Conservation (phyloP, 495 filamentous ascomycete species). For the Penicillium bialowiezense region DNA sequence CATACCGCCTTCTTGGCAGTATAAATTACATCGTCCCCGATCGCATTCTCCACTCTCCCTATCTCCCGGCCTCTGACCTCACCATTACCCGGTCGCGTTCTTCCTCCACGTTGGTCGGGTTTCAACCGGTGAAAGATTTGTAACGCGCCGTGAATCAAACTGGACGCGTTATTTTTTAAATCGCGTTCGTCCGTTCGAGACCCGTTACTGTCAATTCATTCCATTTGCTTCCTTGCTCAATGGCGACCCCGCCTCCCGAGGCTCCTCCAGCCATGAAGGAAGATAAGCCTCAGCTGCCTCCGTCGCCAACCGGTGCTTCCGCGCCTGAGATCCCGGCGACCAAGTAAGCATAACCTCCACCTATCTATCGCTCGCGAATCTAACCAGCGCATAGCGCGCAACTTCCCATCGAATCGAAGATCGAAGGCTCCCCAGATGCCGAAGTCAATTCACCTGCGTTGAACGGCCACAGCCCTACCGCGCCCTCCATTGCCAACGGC, state of each 20-base stretch:
- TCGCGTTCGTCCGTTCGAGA: conserved; percentile 19
- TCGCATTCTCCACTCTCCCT: conserved; percentile 49
- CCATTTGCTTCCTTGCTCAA: conserved; percentile 15
- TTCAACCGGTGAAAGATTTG: background rate
- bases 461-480: conserved; percentile 31
- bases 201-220: conserved; percentile 1
- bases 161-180: background rate
- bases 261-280: conserved; percentile 38
- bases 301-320: conserved; percentile 37
- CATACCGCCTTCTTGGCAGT: conserved; percentile 42
- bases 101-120: conserved; percentile 3
- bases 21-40: conserved; percentile 40
- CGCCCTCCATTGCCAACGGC: conserved; percentile 29
- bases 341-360: conserved; percentile 24
- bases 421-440: conserved; percentile 10
- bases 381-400: background rate
- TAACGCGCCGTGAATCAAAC: conserved; percentile 8
- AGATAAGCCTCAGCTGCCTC: conserved; percentile 47
- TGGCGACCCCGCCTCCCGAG: conserved; percentile 52
- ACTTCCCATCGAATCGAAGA: conserved; percentile 20
- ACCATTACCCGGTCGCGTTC: conserved; percentile 8
- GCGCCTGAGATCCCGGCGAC: conserved; percentile 26
- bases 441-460: conserved; percentile 17
- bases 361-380: conserved; percentile 4
- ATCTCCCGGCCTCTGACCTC: conserved; percentile 21